Conservation (phyloP, 176 grass and related monocot genomes). For the Bromus sterilis region DNA sequence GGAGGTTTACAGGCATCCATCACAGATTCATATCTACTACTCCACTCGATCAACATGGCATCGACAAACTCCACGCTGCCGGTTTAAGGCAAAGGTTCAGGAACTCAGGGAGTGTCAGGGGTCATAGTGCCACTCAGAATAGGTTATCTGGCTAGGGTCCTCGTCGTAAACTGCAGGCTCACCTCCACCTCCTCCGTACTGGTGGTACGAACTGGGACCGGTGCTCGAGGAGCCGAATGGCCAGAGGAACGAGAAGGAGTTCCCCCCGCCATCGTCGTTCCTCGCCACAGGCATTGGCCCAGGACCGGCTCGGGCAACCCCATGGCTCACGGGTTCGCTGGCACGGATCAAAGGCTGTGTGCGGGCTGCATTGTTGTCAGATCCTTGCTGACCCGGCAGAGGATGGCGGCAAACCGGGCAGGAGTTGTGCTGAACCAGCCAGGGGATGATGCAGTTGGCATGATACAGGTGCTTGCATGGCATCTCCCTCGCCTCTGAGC, state of each 20-base stretch:
- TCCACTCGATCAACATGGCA: no score
- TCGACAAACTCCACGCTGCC: not conserved
- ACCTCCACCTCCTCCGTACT: slow-evolving; percentile 11
- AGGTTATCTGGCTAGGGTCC: slow-evolving; percentile 38
- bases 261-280: not conserved
- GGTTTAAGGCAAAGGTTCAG: not conserved
- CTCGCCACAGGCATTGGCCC: not conserved
- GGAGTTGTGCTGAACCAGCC: slow-evolving; percentile 86
- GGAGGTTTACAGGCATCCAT: not conserved
- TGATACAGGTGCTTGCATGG: slow-evolving; percentile 95
- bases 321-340: not conserved
- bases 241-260: slow-evolving; percentile 49
- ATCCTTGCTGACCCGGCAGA: slow-evolving; percentile 31
- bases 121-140: slow-evolving; percentile 45
- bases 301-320: slow-evolving; percentile 7
- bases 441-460: slow-evolving; percentile 76
- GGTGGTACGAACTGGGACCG: slow-evolving; percentile 19
- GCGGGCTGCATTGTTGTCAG: not conserved
- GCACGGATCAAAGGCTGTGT: not conserved
- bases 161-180: slow-evolving; percentile 41
- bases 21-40: not conserved
- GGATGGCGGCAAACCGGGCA: slow-evolving; percentile 85
- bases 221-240: slow-evolving; percentile 40
- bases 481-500: slow-evolving; percentile 73
- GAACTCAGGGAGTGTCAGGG: slow-evolving; percentile 10